A percentile compares a stretch with the other conserved stretches of the same genome.
These are phyloP conservation scores for Cutaneotrichosporon cutaneum DNA, from an alignment of 1,284 basidiomycete genomes.

Conservation along the genomic window DNA sequence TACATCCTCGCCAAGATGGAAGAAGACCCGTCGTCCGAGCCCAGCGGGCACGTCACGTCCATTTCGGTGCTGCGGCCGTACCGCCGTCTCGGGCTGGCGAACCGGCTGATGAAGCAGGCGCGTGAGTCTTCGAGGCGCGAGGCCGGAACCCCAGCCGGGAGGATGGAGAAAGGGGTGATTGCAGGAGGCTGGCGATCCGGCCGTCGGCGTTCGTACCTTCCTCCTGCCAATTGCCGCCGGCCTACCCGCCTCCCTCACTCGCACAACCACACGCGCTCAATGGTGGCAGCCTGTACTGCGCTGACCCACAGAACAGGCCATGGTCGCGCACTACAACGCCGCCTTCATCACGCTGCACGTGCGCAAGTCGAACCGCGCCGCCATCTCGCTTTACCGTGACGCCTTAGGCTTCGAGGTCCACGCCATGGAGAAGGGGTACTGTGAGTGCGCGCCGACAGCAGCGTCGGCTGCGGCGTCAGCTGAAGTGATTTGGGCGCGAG, in stretches of 20 bases:
- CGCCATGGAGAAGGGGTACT: constrained; percentile 76
- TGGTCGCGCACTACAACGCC: constrained; percentile 76
- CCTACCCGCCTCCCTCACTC: not conserved
- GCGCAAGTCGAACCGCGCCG: constrained; percentile 80
- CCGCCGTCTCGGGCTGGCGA: constrained; percentile 77
- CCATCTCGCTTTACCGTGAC: constrained; percentile 76
- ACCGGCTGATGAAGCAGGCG: constrained; percentile 80
- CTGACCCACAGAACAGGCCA: constrained; percentile 67
- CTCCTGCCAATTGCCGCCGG: not conserved
- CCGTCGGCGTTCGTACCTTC: not conserved
- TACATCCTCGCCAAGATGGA: constrained; percentile 96
- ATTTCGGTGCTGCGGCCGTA: constrained; percentile 85
- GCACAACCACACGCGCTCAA: too few relatives aligned
- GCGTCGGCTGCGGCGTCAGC: too few relatives aligned
- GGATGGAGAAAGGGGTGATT: not conserved
- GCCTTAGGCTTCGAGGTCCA: constrained; percentile 76
- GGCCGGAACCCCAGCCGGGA: not conserved
- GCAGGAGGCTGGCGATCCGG: not conserved
- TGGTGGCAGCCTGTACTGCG: not conserved
- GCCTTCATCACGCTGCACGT: constrained; percentile 79
- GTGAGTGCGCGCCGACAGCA: constrained; percentile 59
- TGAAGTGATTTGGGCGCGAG: not conserved
- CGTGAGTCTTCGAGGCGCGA: constrained; percentile 56
- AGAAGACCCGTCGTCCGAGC: constrained; percentile 64
- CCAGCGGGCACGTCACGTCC: constrained; percentile 84